These are phyloP conservation scores for Trapa incisa DNA, from an alignment of 345 rosid species.

Conservation along the genomic window DNA sequence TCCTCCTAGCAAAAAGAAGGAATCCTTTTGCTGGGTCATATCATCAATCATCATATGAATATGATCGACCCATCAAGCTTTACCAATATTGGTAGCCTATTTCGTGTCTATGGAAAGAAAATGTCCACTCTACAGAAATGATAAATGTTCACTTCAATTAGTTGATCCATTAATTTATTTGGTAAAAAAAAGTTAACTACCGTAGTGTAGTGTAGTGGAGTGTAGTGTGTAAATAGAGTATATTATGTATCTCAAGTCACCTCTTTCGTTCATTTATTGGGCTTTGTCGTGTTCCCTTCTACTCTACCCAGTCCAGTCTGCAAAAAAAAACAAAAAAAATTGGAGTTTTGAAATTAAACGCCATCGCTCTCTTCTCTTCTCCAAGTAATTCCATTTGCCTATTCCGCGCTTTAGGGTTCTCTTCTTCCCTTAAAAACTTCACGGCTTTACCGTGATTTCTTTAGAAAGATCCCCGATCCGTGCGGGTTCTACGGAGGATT, in stretches of 20 bases:
- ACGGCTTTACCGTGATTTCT: background rate
- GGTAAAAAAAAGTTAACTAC: too few relatives aligned
- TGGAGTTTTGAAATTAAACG: conserved; percentile 8
- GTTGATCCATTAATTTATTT: too few relatives aligned
- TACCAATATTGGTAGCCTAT: too few relatives aligned
- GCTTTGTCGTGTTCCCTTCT: background rate
- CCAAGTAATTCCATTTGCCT: background rate
- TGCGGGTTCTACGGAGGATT: conserved; percentile 2
- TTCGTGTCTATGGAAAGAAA: too few relatives aligned
- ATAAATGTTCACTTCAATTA: too few relatives aligned
- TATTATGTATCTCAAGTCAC: background rate
- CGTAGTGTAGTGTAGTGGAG: too few relatives aligned
- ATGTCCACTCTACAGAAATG: too few relatives aligned
- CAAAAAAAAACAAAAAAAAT: background rate
- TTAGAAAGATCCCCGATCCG: background rate
- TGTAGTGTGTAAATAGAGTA: too few relatives aligned
- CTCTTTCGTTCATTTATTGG: background rate
- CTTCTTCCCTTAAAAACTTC: conserved; percentile 2
- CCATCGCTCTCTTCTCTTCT: background rate
- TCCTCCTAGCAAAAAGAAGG: too few relatives aligned
- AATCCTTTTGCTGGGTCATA: too few relatives aligned
- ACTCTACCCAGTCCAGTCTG: conserved; percentile 3
- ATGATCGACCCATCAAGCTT: too few relatives aligned
- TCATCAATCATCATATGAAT: too few relatives aligned
- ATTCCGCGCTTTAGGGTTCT: background rate